Base-by-base conservation (phyloP, 345 rosid genomes). In the Arabis hirsuta region DNA sequence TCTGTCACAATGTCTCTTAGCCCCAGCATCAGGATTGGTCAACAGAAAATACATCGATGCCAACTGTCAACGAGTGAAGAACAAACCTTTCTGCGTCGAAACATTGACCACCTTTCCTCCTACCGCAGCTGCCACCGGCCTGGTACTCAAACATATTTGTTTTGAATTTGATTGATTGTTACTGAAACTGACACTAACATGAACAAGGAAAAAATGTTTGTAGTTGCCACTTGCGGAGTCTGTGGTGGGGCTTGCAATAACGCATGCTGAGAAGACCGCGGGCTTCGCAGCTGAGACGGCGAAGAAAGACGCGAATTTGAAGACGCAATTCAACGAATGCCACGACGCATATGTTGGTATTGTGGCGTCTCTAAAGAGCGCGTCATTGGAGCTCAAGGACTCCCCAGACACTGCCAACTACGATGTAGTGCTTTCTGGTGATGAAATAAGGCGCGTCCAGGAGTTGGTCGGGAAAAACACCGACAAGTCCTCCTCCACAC, bases 341-440 rank as follows among this genome's bases (percentile, higher is more conserved):
- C 78, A 67, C 7, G 45, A 58, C 20, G 78, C 78, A 2, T 74
- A 6, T 32, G 67, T 66, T 2, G 31, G 29, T 12, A 66, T 74
- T 22, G 14, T 56, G 60, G 78, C 78, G 6, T 66, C 73, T 59
- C 59, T 67, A 51, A 65, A 52, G 44, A 74, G 78, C 4, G 72
- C 78, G 8, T 3, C 6, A 14, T 9, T 36, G 52, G 39, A 65
- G 22, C 72, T 73, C 34, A 39, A 19, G 20, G 53, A 48, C 0
- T 3, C 78, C 57, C 67, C 78, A 41, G 72, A 73, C n/a, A 66
- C 78, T 29, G 67, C 78, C 12, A 73, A 73, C 72, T 58, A 73
- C 53, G 62, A 73, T 12, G 67, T 73, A 19, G 66, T 73, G 78
- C 54, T 73, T 2, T 57, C 54, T 41, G 11, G 61, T 5, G 78